phyloP scores from a whole-genome alignment of 1,139 yeast genomes.

The Blastobotrys persicus region DNA sequence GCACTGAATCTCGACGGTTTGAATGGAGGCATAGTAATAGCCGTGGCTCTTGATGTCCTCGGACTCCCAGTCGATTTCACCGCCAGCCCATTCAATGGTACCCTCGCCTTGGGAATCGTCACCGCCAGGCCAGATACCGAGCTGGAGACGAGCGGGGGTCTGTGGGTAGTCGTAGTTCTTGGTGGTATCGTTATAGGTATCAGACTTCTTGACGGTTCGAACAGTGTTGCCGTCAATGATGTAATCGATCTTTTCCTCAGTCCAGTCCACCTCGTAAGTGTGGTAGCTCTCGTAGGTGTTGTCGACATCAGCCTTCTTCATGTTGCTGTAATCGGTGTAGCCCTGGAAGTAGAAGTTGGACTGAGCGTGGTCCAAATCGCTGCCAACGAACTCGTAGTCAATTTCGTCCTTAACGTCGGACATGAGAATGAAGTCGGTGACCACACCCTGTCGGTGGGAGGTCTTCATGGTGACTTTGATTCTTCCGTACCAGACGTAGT shows the following conservation, averaged over 20 bases:
- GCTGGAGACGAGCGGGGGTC: slow-evolving; percentile 84
- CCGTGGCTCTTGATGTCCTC: slow-evolving; percentile 70
- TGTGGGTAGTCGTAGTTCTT: slow-evolving; percentile 69
- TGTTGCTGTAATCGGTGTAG: slow-evolving; percentile 61
- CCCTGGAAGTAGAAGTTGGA: slow-evolving; percentile 82
- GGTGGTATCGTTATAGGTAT: slow-evolving; percentile 66
- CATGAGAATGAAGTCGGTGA: slow-evolving; percentile 76
- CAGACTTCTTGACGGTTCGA: slow-evolving; percentile 64
- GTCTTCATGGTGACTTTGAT: slow-evolving; percentile 67
- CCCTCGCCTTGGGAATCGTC: slow-evolving; percentile 61
- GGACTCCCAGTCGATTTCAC: slow-evolving; percentile 81
- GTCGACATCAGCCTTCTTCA: slow-evolving; percentile 44
- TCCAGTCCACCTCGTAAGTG: slow-evolving; percentile 81
- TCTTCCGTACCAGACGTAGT: slow-evolving; percentile 86
- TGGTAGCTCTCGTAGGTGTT: slow-evolving; percentile 70
- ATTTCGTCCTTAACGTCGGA: slow-evolving; percentile 90
- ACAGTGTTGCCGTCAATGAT: slow-evolving; percentile 64
- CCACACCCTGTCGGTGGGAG: slow-evolving; percentile 76
- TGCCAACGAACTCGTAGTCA: slow-evolving; percentile 85
- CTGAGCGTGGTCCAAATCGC: slow-evolving; percentile 63
- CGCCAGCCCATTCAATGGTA: slow-evolving; percentile 95
- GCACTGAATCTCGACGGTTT: slow-evolving; percentile 60
- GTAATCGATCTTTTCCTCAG: slow-evolving; percentile 71
- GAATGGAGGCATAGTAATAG: slow-evolving; percentile 67
- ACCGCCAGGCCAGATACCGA: slow-evolving; percentile 95